Evolutionary conservation across 129 eudicot genomes (phyloP).

Genomic region (Escallonia herrerae): DNA sequence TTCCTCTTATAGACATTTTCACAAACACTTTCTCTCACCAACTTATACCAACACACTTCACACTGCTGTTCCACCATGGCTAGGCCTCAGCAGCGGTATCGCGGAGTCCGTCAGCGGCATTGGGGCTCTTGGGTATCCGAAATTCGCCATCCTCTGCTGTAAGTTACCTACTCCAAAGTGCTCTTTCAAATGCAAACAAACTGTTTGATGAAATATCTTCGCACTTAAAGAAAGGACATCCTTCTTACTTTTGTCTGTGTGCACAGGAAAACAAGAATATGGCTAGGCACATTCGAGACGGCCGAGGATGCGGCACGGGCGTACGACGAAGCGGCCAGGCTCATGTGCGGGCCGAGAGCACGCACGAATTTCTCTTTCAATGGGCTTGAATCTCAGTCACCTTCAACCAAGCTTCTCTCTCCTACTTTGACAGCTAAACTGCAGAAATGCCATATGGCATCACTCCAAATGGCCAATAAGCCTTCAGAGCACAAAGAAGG

Average conservation of each 20-base stretch:
- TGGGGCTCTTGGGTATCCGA: slow-evolving; percentile 99
- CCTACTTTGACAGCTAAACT: slow-evolving; percentile 74
- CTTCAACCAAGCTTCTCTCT: slow-evolving; percentile 53
- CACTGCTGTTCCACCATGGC: slow-evolving; percentile 45
- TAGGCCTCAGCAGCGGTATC: slow-evolving; percentile 73
- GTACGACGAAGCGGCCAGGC: slow-evolving; percentile 91
- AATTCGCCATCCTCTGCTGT: slow-evolving; percentile 94
- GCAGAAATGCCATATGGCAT: slow-evolving; percentile 74
- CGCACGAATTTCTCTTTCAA: slow-evolving; percentile 64
- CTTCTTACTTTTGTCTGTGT: not conserved
- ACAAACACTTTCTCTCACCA: slow-evolving; percentile 25
- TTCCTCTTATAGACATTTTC: slow-evolving; percentile 22
- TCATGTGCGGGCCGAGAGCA: slow-evolving; percentile 86
- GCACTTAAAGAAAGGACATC: not conserved
- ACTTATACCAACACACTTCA: not conserved
- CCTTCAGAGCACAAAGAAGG: slow-evolving; percentile 25
- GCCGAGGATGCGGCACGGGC: slow-evolving; percentile 97
- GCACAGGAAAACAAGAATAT: slow-evolving; percentile 83
- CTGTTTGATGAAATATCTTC: slow-evolving; percentile 8
- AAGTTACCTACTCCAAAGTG: slow-evolving; percentile 16
- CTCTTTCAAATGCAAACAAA: not conserved
- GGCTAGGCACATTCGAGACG: slow-evolving; percentile 95
- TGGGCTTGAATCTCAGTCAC: slow-evolving; percentile 20
- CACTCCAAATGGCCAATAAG: slow-evolving; percentile 45
- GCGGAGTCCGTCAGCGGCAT: slow-evolving; percentile 94